Base-by-base conservation (phyloP, 2,329 filamentous ascomycete species). In the Alternaria sp. region DNA sequence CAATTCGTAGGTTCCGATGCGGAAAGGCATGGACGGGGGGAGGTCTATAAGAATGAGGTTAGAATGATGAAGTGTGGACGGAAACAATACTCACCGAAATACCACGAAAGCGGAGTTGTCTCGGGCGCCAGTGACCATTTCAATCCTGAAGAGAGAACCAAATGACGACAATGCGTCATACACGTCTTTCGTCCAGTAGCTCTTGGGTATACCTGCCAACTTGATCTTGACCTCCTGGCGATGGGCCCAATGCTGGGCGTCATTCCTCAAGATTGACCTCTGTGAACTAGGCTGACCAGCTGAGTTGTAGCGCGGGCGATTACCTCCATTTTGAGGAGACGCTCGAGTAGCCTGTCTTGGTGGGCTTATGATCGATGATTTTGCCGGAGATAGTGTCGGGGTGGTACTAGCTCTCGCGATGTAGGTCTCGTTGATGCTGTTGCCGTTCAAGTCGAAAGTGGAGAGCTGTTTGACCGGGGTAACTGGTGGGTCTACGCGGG, bases 121-220 rank as follows among this genome's bases (percentile, higher is more conserved):
- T 5, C 44, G 55, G 15, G 26, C 51, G 9, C 51, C 55, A 6
- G 11, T 3, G 33, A 68, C 47, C 28, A 80, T 72, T 0, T 79
- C 75, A 44, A 81, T 75, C 49, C 65, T 71, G 18, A 67, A 44
- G 11, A 81, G 71, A 10, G 61, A 71, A 2, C 78, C 78, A 46
- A 74, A 74, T 0, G 23, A 37, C 11, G 68, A 68, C 26, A 79
- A 46, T 5, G 64, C 64, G 3, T 70, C 12, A 26, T 78, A 74
- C 4, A 76, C 58, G 11, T 74, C 66, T 25, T 63, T 64, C 1
- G 64, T 72, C 69, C 68, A 71, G 44, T 18, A 71, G 2, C 18
- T 26, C 33, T 65, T 71, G 3, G 70, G 66, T 25, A 78, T 43
- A 0, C 66, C 63, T 0, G 55, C 20, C 0, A 78, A 3, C 12